Conservation (phyloP, 2,329 filamentous ascomycete genomes). For the Cercospora janseana region DNA sequence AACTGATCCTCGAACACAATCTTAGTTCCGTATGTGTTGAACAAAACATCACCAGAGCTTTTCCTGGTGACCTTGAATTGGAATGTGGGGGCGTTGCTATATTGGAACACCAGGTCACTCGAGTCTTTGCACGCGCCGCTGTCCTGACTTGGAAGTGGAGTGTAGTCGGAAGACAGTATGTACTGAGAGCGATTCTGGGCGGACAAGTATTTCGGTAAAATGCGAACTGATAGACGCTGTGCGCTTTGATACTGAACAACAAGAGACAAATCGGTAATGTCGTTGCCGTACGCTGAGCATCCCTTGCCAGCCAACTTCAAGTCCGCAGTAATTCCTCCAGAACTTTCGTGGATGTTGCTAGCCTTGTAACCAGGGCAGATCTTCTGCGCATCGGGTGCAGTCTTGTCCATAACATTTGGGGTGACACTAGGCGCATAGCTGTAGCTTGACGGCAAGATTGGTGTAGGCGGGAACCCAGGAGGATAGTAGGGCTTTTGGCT, state of each 20-base stretch:
- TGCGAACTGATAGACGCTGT: constrained; percentile 31
- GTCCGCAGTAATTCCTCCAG: constrained; percentile 30
- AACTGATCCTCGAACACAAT: constrained; percentile 38
- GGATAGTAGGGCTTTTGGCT: constrained; percentile 32
- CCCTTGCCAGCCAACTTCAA: constrained; percentile 29
- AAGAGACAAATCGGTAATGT: constrained; percentile 30
- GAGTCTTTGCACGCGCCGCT: constrained; percentile 18
- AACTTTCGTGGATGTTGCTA: constrained; percentile 23
- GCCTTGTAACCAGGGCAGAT: constrained; percentile 34
- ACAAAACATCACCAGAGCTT: constrained; percentile 31
- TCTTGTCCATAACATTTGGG: constrained; percentile 29
- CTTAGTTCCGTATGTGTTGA: constrained; percentile 34
- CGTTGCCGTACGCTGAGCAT: constrained; percentile 35
- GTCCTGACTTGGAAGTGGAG: constrained; percentile 23
- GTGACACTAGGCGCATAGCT: constrained; percentile 33
- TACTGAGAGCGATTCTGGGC: constrained; percentile 29
- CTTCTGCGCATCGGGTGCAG: constrained; percentile 30
- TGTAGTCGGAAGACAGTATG: constrained; percentile 24
- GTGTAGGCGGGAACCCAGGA: constrained; percentile 32
- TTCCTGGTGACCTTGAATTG: constrained; percentile 33
- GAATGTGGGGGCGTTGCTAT: constrained; percentile 36
- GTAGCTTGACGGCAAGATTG: constrained; percentile 26
- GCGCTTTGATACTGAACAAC: constrained; percentile 32
- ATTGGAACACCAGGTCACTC: constrained; percentile 35
- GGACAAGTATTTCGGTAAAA: constrained; percentile 31